Evolutionary conservation across 2,329 filamentous ascomycete genomes (phyloP).

Genomic region (Colletotrichum nymphaeae): DNA sequence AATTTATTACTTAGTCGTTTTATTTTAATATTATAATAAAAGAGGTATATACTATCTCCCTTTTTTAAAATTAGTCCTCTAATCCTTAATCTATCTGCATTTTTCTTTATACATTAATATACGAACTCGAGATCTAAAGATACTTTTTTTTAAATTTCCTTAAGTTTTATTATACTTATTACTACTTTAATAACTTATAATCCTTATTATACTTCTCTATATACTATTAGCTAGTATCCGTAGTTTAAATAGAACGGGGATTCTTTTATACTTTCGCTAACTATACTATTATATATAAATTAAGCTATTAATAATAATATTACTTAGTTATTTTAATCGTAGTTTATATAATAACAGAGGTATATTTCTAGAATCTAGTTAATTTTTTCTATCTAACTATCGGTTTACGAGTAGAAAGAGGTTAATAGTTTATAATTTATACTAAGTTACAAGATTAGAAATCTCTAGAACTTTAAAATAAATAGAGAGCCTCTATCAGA

Average conservation of each 20-base stretch:
- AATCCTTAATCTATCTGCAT: not conserved
- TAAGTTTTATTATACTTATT: not conserved
- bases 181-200: no score
- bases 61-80: not conserved
- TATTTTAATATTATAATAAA: not conserved
- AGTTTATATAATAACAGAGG: not conserved
- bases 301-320: no score
- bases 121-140: not conserved
- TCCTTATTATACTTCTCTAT: no score
- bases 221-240: not conserved
- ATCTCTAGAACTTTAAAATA: no score
- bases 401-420: not conserved
- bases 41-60: not conserved
- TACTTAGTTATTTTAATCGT: rapidly evolving
- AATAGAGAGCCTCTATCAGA: not conserved
- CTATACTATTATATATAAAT: not conserved
- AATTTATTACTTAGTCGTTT: no score
- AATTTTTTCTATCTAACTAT: not conserved
- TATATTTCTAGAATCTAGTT: not conserved
- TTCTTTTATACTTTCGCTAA: not conserved
- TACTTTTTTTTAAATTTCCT: not conserved
- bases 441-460: not conserved
- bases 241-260: no score
- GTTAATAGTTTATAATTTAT: not conserved
- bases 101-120: not conserved